Percentiles rank a stretch among this genome's conserved stretches.
These are phyloP conservation scores for Mycena vitilis DNA, from an alignment of 768 basidiomycete species.

Conservation along the genomic window DNA sequence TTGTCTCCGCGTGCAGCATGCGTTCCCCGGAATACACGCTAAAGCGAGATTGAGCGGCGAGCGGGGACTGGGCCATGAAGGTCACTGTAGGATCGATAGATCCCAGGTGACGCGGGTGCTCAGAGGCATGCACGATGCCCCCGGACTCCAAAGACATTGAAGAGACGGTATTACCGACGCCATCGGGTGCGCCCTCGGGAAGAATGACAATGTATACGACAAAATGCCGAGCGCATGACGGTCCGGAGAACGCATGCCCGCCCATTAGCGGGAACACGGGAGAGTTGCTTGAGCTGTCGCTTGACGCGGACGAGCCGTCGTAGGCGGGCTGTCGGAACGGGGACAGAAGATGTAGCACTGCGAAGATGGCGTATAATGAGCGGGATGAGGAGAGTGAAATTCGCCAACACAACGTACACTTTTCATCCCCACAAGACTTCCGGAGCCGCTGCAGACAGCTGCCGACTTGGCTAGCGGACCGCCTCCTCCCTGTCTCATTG, in stretches of 20 bases:
- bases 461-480: constrained; percentile 84
- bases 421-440: constrained; percentile 78
- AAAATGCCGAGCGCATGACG: constrained; percentile 42
- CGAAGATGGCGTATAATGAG: constrained; percentile 16
- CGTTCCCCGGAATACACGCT: constrained; percentile 62
- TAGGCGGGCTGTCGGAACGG: constrained; percentile 47
- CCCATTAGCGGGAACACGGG: constrained; percentile 34
- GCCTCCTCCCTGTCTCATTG: constrained; percentile 72
- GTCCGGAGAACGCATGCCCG: constrained; percentile 29
- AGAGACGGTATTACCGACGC: constrained; percentile 19
- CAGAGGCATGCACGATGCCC: constrained; percentile 53
- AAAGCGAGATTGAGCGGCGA: constrained; percentile 67
- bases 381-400: constrained; percentile 23
- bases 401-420: constrained; percentile 58
- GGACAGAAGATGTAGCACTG: constrained; percentile 61
- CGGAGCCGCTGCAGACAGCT: constrained; percentile 83
- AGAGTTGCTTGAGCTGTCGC: constrained; percentile 29
- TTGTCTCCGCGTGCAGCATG: constrained; percentile 64
- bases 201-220: constrained; percentile 62
- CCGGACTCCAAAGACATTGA: constrained; percentile 30
- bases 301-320: constrained; percentile 36
- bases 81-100: constrained; percentile 77
- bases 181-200: constrained; percentile 40
- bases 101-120: constrained; percentile 63
- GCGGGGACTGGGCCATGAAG: constrained; percentile 61